Evolutionary conservation across 164 flowering plant genomes (phyloP), one percentile per base, ranked within the genome.

Genomic region (Umbilicus rupestris): DNA sequence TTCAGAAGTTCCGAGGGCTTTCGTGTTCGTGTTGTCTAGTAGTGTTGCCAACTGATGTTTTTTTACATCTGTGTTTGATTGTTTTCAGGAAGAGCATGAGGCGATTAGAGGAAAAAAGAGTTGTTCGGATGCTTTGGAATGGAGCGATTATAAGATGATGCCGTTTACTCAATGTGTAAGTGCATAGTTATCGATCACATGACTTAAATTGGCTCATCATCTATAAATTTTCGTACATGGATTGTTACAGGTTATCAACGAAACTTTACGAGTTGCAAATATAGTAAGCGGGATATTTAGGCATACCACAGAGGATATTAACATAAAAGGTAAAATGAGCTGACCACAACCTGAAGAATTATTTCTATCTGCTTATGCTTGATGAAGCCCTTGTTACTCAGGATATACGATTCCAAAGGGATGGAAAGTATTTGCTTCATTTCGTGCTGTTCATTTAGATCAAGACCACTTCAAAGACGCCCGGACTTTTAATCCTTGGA

Each of bases 131-230:
- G 68, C 79, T 49, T 77, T 91, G 17, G 74, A 73, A 30, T 94
- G 99, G 99, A 81, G 67, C 26, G 97, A 94, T 73, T 91, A 87
- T 75, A 91, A 91, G 68, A 83, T 97, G 14, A 88, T 89, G 96
- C 84, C 87, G 8, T 94, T 94, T 77, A 91, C 99, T 33, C 96
- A 87, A 79, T 94, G 97, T 63, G 98, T 94, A 81, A 73, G 97
- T 72, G 26, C n/a, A 19, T 30, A 0, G 17, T 3, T 20, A 19
- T 52, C 7, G 10, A 17, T 31, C 22, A 8, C 26, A 28, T 14
- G 37, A 44, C 30, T 29, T 3, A 7, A 64, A 64, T 42, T 31
- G 24, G 22, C 22, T 10, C 22, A n/a, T 15, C 8, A 14, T 31
- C 11, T 19, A 1, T 19, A 12, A 15, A 11, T 45, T 4, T 45